Evolutionary conservation across 169 alveolate genomes (phyloP), one percentile per base, ranked within the genome.

Genomic region (Haemoproteus tartakovskyi): DNA sequence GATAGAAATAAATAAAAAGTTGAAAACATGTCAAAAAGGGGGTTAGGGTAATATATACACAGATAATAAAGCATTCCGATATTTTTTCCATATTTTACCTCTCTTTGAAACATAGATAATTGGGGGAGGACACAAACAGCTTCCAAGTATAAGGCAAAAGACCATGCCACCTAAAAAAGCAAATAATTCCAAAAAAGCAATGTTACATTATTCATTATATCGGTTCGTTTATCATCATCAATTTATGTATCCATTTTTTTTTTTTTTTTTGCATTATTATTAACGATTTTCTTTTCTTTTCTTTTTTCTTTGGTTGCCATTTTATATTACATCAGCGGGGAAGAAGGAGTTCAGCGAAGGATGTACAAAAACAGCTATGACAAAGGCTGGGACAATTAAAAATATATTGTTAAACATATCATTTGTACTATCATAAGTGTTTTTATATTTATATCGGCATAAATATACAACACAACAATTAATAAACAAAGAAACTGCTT

Each of bases 121-220:
- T 94, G 98, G 4, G 98, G 98, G 29, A 95, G 84, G 6, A 93
- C 95, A 54, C 95, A 91, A 38, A 95, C 91, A 19, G 97, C 83
- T 61, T 95, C 98, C 60, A 95, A 79, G 60, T 94, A 94, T 30
- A 95, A 87, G 24, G 98, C 98, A 70, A 93, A 94, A 2, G 97
- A 92, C 98, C 98, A 95, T 45, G 94, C 40, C 3, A 46, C 57
- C 50, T 61, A 19, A 40, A 19, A 36, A n/a, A 40, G 5, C 9
- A 5, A 6, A 64, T 52, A 40, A 59, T n/a, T n/a, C n/a, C n/a
- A 60, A 60, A 8, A 29, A 11, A 22, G n/a, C 2, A 9, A 8
- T 16, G 19, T 48, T 22, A 27, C 26, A 3, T 48, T 57, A 12
- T 59, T 36, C 19, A 1, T 37, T 59, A 21, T 12, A 8, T 59